These are phyloP conservation scores for Trichophyton schoenleinii DNA, from an alignment of 2,329 filamentous ascomycete genomes.

Conservation along the genomic window DNA sequence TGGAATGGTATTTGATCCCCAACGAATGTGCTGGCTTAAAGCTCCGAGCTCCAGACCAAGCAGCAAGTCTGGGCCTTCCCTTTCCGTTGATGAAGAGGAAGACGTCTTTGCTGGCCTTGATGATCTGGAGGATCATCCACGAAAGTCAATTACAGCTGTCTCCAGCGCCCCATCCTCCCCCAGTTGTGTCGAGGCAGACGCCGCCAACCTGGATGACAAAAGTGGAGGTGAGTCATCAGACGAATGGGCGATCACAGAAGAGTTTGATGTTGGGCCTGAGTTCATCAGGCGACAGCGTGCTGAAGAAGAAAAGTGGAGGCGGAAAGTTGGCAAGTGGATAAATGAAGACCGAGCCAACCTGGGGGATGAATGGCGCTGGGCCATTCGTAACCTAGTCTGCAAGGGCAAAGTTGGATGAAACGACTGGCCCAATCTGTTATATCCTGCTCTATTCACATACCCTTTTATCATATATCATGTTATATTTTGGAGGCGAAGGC, in stretches of 20 bases:
- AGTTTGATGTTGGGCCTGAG: slow-evolving; percentile 93
- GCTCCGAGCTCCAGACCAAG: slow-evolving; percentile 40
- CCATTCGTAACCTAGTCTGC: slow-evolving; percentile 41
- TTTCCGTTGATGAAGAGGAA: slow-evolving; percentile 62
- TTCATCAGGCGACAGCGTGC: slow-evolving; percentile 80
- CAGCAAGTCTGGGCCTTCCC: slow-evolving; percentile 31
- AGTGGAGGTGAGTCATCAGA: slow-evolving; percentile 40
- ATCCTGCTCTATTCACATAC: not conserved
- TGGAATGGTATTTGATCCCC: slow-evolving; percentile 97
- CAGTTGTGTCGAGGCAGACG: slow-evolving; percentile 18
- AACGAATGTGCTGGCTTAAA: slow-evolving; percentile 96
- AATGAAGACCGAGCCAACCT: slow-evolving; percentile 38
- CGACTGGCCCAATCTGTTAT: not conserved
- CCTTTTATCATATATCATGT: not conserved
- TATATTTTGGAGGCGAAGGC: not conserved
- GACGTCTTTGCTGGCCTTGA: slow-evolving; percentile 93
- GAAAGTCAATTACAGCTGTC: slow-evolving; percentile 13
- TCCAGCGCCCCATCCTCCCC: slow-evolving; percentile 4
- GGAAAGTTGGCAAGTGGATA: slow-evolving; percentile 79
- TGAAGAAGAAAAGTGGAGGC: slow-evolving; percentile 83
- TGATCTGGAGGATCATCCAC: slow-evolving; percentile 60
- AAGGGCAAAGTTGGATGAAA: not conserved
- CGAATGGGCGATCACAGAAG: slow-evolving; percentile 80
- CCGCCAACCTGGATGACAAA: slow-evolving; percentile 26
- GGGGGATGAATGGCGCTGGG: slow-evolving; percentile 62